phyloP scores from a whole-genome alignment of 768 basidiomycete genomes.

The Chiua virens region DNA sequence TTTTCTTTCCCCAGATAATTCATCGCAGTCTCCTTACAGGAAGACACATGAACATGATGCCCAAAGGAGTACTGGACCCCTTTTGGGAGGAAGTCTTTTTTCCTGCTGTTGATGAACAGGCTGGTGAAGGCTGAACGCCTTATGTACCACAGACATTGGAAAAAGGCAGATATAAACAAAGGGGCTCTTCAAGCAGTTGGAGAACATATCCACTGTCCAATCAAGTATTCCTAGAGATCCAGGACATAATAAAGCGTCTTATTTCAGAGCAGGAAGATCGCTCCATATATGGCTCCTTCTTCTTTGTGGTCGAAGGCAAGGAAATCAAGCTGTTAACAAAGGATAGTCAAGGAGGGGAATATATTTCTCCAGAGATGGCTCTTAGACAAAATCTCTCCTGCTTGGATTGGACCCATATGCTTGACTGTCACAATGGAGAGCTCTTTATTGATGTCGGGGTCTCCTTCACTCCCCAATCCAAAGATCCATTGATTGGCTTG shows the following conservation, averaged over 20 bases:
- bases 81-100: slow-evolving; percentile 10
- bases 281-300: slow-evolving; percentile 10
- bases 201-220: not conserved
- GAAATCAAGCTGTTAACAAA: slow-evolving; percentile 14
- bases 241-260: not conserved
- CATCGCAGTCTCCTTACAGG: not conserved
- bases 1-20: slow-evolving; percentile 13
- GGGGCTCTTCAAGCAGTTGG: not conserved
- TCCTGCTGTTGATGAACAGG: not conserved
- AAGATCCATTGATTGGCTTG: not conserved
- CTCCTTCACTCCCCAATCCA: not conserved
- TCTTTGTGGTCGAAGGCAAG: slow-evolving; percentile 13
- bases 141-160: not conserved
- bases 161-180: slow-evolving; percentile 4
- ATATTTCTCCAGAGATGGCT: not conserved
- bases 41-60: not conserved
- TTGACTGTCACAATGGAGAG: not conserved
- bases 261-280: not conserved
- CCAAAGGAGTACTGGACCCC: not conserved
- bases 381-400: not conserved
- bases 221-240: not conserved
- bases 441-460: slow-evolving; percentile 1
- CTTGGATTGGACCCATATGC: slow-evolving; percentile 9
- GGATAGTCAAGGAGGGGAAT: not conserved
- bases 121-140: not conserved